Conservation (phyloP, 179 eudicot genomes). For the Vitellaria paradoxa region DNA sequence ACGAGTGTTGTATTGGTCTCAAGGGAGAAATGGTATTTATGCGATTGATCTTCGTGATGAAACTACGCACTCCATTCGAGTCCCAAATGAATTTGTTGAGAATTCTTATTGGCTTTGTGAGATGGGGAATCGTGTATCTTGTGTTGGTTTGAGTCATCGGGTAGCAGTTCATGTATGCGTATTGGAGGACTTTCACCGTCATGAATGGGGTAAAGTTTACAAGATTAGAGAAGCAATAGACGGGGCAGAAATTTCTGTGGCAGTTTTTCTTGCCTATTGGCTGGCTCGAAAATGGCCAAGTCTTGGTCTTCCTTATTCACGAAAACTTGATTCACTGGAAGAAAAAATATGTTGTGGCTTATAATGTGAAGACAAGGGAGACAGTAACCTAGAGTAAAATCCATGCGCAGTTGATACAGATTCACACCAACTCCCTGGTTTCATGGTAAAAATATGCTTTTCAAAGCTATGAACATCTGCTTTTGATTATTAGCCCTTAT, state of each 20-base stretch:
- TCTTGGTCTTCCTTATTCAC: not conserved
- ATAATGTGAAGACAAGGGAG: not conserved
- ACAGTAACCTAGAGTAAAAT: not conserved
- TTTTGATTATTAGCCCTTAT: not conserved
- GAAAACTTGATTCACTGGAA: not conserved
- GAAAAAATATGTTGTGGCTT: not conserved
- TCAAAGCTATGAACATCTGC: not conserved
- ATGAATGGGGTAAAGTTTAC: not conserved
- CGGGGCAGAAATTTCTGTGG: not conserved
- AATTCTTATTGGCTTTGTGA: not conserved
- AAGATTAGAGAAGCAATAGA: not conserved
- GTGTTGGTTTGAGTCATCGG: not conserved
- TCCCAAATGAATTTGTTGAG: not conserved
- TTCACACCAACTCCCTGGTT: not conserved
- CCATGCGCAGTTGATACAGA: not conserved
- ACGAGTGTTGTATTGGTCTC: not conserved
- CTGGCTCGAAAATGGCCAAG: slow-evolving; percentile 1
- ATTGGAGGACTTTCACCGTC: not conserved
- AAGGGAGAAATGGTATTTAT: not conserved
- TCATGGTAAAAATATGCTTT: not conserved
- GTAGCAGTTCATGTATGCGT: not conserved
- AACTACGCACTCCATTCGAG: not conserved
- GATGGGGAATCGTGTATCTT: not conserved
- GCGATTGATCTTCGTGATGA: not conserved
- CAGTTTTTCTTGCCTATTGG: not conserved